These are phyloP conservation scores for Schizothecium vesticola DNA, from an alignment of 495 filamentous ascomycete genomes.

Conservation along the genomic window DNA sequence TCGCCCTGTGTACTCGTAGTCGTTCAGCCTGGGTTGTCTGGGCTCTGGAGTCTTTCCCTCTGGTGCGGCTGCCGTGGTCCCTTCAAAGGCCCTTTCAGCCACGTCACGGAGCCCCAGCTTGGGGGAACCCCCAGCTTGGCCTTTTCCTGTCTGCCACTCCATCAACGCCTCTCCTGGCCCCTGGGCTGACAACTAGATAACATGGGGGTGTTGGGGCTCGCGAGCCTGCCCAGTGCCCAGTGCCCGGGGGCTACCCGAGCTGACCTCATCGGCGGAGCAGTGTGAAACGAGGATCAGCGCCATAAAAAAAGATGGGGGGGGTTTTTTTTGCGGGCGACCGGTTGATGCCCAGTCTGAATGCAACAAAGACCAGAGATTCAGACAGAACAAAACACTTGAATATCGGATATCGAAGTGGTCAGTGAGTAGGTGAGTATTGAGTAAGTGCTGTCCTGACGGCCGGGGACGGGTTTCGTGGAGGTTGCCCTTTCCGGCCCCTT, in stretches of 20 bases:
- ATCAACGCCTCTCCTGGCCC: not conserved
- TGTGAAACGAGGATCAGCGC: not conserved
- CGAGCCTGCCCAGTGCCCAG: not conserved
- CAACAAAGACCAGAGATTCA: not conserved
- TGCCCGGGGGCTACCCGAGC: not conserved
- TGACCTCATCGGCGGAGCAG: not conserved
- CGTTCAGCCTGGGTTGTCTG: not conserved
- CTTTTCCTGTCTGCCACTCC: not conserved
- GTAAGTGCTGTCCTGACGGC: not conserved
- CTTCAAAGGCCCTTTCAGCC: not conserved
- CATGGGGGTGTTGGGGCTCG: not conserved
- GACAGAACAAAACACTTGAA: not conserved
- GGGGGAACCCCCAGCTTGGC: not conserved
- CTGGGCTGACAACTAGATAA: not conserved
- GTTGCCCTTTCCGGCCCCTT: slow-evolving; percentile 13
- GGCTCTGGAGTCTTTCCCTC: not conserved
- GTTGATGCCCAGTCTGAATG: not conserved
- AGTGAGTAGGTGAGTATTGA: too few species aligned
- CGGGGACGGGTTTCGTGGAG: slow-evolving; percentile 2
- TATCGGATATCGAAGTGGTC: not conserved
- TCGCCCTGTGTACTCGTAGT: not conserved
- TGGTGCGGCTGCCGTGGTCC: not conserved
- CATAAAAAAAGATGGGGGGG: not conserved
- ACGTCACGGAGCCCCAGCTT: not conserved
- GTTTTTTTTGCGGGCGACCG: not conserved